Base-by-base conservation (phyloP, 208 protist species). In the Leishmania tropica region DNA sequence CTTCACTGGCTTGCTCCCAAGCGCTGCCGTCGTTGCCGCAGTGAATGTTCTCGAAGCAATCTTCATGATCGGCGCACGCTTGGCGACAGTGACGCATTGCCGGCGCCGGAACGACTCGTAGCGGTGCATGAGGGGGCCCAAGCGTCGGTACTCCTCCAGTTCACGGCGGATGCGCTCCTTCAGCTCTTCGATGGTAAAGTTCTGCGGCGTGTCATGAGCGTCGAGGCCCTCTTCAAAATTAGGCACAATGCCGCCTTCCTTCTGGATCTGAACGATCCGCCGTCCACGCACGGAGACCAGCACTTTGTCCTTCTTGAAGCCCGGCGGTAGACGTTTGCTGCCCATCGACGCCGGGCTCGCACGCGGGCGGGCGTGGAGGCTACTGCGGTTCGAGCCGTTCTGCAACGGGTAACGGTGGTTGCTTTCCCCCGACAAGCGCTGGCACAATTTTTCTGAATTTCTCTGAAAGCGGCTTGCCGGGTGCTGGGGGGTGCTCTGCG, bases 161-260 rank as follows among this genome's bases (percentile, higher is more conserved):
- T 95, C 92, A 56, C 81, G 83, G 64, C 82, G 90, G 75, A 95
- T 94, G 85, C 92, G 92, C 45, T 19, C 74, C 78, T 92, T 89
- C 7, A 94, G 81, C 53, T 84, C 89, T 19, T 80, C 85, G 51
- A 95, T 78, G 15, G 89, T 77, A 6, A 87, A 75, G 75, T 92
- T 78, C 75, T 91, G 84, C 48, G 83, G 64, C 47, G 83, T 81
- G 82, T 93, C 90, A 48, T 79, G 51, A 58, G 86, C 81, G 71
- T 91, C 88, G 37, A 92, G 73, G 58, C 83, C 89, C 24, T 91
- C 85, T 72, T 92, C 87, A n/a, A 87, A 71, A 47, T 81, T 84
- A 8, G 83, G 84, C n/a, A 88, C 60, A 37, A 51, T 71, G 8
- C 77, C 78, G 42, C 85, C 78, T 28, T 80, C 62, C 53, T 51